Conservation (phyloP, 2,329 filamentous ascomycete species). For the Fusarium miscanthi region DNA sequence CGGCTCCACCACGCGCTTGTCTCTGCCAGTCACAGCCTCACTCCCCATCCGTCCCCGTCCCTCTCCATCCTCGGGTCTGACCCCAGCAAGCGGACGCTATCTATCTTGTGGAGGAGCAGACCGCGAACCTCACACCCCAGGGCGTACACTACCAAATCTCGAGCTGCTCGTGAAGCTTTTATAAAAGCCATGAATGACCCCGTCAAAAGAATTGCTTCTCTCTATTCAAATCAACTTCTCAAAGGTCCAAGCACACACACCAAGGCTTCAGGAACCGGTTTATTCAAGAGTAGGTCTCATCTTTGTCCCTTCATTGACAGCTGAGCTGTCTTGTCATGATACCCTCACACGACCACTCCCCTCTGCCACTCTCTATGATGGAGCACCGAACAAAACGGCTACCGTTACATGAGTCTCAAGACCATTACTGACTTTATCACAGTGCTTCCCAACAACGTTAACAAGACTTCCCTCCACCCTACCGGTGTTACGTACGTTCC, state of each 20-base stretch:
- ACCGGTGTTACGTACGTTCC: conserved; percentile 84
- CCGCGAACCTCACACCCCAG: conserved; percentile 40
- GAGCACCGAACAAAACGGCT: conserved; percentile 8
- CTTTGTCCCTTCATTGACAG: conserved; percentile 7
- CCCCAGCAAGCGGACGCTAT: conserved; percentile 44
- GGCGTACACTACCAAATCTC: conserved; percentile 40
- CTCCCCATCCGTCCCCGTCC: conserved; percentile 29
- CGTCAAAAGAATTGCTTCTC: conserved; percentile 53
- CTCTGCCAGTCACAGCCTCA: conserved; percentile 38
- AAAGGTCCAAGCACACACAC: conserved; percentile 55
- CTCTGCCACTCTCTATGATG: conserved; percentile 3
- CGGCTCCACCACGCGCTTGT: conserved; percentile 47
- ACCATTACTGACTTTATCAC: conserved; percentile 33
- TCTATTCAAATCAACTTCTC: conserved; percentile 53
- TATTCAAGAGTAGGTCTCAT: conserved; percentile 56
- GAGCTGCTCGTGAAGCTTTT: conserved; percentile 48
- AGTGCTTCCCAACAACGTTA: conserved; percentile 74
- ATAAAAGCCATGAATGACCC: conserved; percentile 57
- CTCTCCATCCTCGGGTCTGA: conserved; percentile 47
- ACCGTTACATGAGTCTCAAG: conserved; percentile 12
- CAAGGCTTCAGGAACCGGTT: conserved; percentile 52
- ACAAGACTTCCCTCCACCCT: conserved; percentile 93
- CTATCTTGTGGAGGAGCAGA: conserved; percentile 44
- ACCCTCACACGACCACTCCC: conserved; percentile 20
- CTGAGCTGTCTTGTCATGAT: conserved; percentile 17